These are phyloP conservation scores for Zymoseptoria brevis DNA, from an alignment of 2,329 filamentous ascomycete genomes.

Conservation along the genomic window DNA sequence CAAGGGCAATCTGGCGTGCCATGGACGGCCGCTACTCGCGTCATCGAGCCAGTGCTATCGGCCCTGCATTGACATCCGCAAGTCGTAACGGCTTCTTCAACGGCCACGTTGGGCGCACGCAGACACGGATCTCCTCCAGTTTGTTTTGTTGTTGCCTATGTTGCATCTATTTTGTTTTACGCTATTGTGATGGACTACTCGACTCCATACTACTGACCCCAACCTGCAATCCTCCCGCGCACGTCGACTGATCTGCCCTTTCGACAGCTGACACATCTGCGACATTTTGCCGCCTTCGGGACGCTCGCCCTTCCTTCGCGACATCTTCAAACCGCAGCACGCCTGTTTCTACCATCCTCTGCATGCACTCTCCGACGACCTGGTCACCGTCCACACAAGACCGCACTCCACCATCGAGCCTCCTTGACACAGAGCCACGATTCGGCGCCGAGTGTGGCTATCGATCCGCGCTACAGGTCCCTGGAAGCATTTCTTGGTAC, in stretches of 20 bases:
- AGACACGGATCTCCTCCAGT: slow-evolving; percentile 14
- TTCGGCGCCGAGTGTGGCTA: slow-evolving; percentile 13
- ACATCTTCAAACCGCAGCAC: neutral
- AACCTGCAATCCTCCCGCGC: slow-evolving; percentile 6
- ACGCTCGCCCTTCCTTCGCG: neutral
- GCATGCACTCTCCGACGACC: slow-evolving; percentile 20
- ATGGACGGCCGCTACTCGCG: slow-evolving; percentile 23
- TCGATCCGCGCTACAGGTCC: slow-evolving; percentile 18
- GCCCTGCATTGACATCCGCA: slow-evolving; percentile 3
- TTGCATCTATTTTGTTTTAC: neutral
- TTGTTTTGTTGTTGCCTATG: neutral
- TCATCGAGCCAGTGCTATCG: slow-evolving; percentile 21
- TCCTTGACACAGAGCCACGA: slow-evolving; percentile 18
- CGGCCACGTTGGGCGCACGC: slow-evolving; percentile 11
- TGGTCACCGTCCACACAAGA: slow-evolving; percentile 23
- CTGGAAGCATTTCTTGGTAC: slow-evolving; percentile 19
- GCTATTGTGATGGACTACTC: neutral
- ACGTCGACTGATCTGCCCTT: slow-evolving; percentile 12
- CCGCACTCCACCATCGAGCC: slow-evolving; percentile 12
- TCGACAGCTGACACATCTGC: slow-evolving; percentile 8
- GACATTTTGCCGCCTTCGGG: neutral
- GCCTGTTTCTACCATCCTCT: neutral
- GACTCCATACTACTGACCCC: slow-evolving; percentile 1
- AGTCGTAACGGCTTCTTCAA: slow-evolving; percentile 13
- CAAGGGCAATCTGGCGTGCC: slow-evolving; percentile 27